Evolutionary conservation across 169 alveolate genomes (phyloP).

Genomic region (Cryptosporidium ubiquitum): DNA sequence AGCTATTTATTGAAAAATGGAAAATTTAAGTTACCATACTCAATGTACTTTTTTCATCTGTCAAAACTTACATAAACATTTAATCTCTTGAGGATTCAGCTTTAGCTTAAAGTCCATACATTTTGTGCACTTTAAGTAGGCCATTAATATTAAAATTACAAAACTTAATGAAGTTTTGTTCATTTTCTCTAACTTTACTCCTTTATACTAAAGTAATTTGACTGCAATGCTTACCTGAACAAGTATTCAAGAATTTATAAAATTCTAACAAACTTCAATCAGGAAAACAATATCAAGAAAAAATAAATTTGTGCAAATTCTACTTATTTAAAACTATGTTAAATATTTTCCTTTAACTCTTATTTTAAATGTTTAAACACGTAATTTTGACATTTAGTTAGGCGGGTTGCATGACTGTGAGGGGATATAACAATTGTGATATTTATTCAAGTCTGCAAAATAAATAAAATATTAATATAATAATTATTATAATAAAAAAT

Average conservation of each 20-base stretch:
- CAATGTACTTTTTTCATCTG: neutral
- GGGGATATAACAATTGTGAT: neutral
- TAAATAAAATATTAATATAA: neutral
- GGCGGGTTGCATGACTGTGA: constrained; percentile 41
- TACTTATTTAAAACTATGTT: neutral
- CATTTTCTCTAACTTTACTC: neutral
- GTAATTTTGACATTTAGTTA: constrained; percentile 11
- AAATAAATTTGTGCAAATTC: neutral
- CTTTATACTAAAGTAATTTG: no score
- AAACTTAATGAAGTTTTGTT: neutral
- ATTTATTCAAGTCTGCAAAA: neutral
- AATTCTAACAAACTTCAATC: neutral
- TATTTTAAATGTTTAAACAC: neutral
- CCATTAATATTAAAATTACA: neutral
- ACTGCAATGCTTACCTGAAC: neutral
- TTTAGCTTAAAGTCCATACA: constrained; percentile 42
- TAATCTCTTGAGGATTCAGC: constrained; percentile 10
- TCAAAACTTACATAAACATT: constrained; percentile 17
- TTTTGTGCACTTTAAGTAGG: neutral
- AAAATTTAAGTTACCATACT: neutral
- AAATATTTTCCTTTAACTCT: neutral
- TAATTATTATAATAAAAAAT: constrained; percentile 13
- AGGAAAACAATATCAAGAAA: neutral
- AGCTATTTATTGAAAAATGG: neutral
- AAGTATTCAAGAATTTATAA: neutral